Evolutionary conservation across 352 stramenopile genomes (phyloP), one percentile per base, ranked within the genome.

Genomic region (Phytopythium vexans): DNA sequence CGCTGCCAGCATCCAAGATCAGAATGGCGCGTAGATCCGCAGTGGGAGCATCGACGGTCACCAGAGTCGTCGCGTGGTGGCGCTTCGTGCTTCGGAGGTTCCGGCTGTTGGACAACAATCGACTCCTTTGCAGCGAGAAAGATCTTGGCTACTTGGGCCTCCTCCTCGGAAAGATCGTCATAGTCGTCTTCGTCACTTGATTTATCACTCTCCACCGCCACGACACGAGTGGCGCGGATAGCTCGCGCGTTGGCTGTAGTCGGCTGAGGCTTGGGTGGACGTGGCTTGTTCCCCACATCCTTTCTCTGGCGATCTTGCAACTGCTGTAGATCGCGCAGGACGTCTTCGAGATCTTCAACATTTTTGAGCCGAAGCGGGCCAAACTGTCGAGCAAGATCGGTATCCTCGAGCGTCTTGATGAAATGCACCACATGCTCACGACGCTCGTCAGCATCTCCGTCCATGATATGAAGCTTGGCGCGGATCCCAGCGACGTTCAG

Each of bases 1-100:
- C 52, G 4, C 1, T 8, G 52, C 45, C 57, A 64, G 36, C 57
- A 64, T 15, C 51, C 39, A 42, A 34, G 16, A 0, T 56, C 51
- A 0, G 41, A 4, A 32, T 64, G 51, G 3, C 49, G 43, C 7
- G 8, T 15, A 3, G 42, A 52, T 21, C 49, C 21, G 11, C 56
- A 58, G 12, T 64, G 50, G 8, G 16, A 27, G 8, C 51, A 64
- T 6, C 33, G n/a, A 4, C 45, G 44, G 5, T 51, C 54, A 35
- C 27, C 52, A 0, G 12, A 1, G 3, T 51, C 52, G 9, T 42
- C 32, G 21, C 35, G 7, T 40, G 33, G n/a, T 45, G 35, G n/a
- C n/a, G n/a, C n/a, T n/a, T n/a, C n/a, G n/a, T n/a, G n/a, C n/a
- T n/a, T n/a, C 36, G 45, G n/a, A n/a, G n/a, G n/a, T n/a, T n/a